A percentile compares a stretch with the other conserved stretches of the same genome.
Evolutionary conservation across 768 basidiomycete genomes (phyloP).

Genomic region (Boletus tomentosulus): DNA sequence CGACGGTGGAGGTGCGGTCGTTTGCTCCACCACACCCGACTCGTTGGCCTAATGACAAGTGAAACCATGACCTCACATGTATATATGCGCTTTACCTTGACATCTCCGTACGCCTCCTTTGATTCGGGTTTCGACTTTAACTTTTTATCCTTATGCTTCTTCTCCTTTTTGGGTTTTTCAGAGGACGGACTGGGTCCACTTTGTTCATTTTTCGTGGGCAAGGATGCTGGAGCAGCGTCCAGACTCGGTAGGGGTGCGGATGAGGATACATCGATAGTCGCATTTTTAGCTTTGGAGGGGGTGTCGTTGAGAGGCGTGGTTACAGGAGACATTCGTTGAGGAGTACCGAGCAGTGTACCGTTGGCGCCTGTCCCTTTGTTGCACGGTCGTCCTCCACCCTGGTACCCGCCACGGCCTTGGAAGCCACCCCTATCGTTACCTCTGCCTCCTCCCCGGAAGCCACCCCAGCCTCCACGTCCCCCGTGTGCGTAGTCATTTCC

Average conservation of each 20-base stretch:
- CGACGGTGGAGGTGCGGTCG: neutral
- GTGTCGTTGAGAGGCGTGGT: slow-evolving; percentile 19
- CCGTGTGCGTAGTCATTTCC: slow-evolving; percentile 19
- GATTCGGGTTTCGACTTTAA: slow-evolving; percentile 9
- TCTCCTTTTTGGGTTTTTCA: slow-evolving; percentile 16
- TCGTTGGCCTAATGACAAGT: slow-evolving; percentile 10
- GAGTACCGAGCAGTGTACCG: slow-evolving; percentile 64
- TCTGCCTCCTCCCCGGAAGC: slow-evolving; percentile 24
- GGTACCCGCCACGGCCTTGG: slow-evolving; percentile 22
- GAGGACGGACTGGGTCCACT: neutral
- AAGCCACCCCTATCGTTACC: slow-evolving; percentile 35
- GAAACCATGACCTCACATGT: neutral
- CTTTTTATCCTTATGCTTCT: slow-evolving; percentile 19
- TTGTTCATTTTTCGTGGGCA: slow-evolving; percentile 3
- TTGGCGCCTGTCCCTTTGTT: slow-evolving; percentile 58
- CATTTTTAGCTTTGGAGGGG: neutral
- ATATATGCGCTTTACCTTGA: slow-evolving; percentile 14
- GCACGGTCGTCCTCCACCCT: slow-evolving; percentile 24
- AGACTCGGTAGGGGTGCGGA: neutral
- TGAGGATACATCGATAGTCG: neutral
- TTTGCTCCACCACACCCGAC: neutral
- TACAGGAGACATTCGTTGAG: slow-evolving; percentile 46
- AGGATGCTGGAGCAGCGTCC: neutral
- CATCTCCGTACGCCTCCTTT: slow-evolving; percentile 2
- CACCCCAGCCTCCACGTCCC: slow-evolving; percentile 4